Evolutionary conservation across 2,329 filamentous ascomycete species (phyloP).

Genomic region (Cladophialophora yegresii): DNA sequence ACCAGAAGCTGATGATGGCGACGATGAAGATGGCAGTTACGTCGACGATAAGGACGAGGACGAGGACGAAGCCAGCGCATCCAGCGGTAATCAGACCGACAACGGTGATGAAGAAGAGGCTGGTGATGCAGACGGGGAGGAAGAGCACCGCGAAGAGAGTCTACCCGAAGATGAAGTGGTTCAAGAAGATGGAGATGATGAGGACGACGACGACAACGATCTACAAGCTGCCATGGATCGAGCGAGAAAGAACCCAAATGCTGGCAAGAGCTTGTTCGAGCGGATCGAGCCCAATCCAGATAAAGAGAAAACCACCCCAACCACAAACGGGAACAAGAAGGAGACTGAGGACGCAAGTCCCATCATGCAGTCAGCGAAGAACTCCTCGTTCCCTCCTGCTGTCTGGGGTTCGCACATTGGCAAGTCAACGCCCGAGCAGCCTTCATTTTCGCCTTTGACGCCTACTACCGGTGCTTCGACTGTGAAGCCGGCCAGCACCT

Average conservation of each 20-base stretch:
- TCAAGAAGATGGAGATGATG: conserved; percentile 26
- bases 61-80: conserved; percentile 25
- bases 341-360: conserved; percentile 32
- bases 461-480: conserved; percentile 24
- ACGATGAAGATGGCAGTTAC: neutral
- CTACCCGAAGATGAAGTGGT: conserved; percentile 24
- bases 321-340: conserved; percentile 17
- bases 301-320: conserved; percentile 17
- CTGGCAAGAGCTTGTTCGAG: conserved; percentile 35
- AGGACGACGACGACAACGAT: conserved; percentile 32
- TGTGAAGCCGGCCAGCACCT: conserved; percentile 32
- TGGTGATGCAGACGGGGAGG: conserved; percentile 24
- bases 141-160: conserved; percentile 26
- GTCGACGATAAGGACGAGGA: conserved; percentile 24
- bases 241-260: conserved; percentile 18
- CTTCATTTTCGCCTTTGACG: conserved; percentile 31
- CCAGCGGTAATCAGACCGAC: conserved; percentile 25
- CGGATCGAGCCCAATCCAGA: conserved; percentile 33
- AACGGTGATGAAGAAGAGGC: conserved; percentile 25
- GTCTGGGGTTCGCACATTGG: conserved; percentile 45
- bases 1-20: conserved; percentile 1
- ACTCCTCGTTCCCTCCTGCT: conserved; percentile 38
- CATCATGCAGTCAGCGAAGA: conserved; percentile 39
- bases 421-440: conserved; percentile 32
- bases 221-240: conserved; percentile 26